Percentiles rank a stretch among this genome's conserved stretches.
These are phyloP conservation scores for Kodamaea kakaduensis DNA, from an alignment of 805 yeast genomes.

Conservation along the genomic window DNA sequence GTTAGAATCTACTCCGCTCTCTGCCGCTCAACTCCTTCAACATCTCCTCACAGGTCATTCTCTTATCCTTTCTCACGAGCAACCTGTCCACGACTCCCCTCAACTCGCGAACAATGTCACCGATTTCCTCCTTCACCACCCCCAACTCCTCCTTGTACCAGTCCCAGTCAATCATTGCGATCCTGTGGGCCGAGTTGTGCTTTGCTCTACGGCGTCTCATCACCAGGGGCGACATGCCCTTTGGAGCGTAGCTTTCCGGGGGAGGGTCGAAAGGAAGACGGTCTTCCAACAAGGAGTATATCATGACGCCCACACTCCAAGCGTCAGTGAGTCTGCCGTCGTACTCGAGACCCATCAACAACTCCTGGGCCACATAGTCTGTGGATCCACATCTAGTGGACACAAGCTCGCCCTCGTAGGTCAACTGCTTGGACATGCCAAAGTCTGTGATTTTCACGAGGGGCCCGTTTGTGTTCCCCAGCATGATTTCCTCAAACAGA, in stretches of 20 bases:
- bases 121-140: constrained; percentile 14
- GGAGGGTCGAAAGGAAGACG: constrained; percentile 90
- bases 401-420: constrained; percentile 56
- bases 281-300: constrained; percentile 79
- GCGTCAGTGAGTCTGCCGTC: constrained; percentile 89
- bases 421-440: constrained; percentile 76
- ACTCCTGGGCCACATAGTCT: constrained; percentile 94
- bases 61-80: constrained; percentile 36
- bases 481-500: constrained; percentile 17
- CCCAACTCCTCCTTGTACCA: constrained; percentile 51
- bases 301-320: constrained; percentile 94
- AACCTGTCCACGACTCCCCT: constrained; percentile 29
- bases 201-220: constrained; percentile 39
- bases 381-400: constrained; percentile 94
- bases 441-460: constrained; percentile 75
- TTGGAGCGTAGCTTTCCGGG: constrained; percentile 40
- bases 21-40: too few species aligned
- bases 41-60: constrained; percentile 14
- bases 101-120: constrained; percentile 19
- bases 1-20: too few species aligned
- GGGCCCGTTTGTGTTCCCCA: constrained; percentile 17
- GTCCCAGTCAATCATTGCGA: constrained; percentile 89
- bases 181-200: constrained; percentile 74
- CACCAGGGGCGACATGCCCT: constrained; percentile 38
- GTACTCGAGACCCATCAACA: constrained; percentile 84